Conservation (phyloP, 768 basidiomycete genomes). For the Nidularia pulvinata region DNA sequence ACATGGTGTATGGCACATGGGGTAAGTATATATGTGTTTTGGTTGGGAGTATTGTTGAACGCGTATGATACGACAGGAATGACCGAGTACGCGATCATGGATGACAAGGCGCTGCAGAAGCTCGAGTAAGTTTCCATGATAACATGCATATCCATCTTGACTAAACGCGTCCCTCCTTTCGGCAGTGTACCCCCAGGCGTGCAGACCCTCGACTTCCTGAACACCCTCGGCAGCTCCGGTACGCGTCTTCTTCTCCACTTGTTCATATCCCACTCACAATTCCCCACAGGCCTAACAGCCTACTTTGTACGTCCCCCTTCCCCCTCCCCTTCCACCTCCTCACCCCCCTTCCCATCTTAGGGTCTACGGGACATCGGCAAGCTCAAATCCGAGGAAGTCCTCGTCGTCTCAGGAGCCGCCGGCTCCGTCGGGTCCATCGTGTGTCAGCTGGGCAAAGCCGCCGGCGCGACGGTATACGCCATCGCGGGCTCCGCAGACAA, state of each 20-base stretch:
- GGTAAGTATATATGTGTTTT: conserved; percentile 42
- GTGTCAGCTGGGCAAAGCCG: conserved; percentile 82
- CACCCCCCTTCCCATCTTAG: conserved; percentile 29
- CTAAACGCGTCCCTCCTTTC: no score
- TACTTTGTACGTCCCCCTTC: conserved; percentile 65
- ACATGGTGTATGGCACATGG: conserved; percentile 60
- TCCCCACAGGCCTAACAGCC: conserved; percentile 71
- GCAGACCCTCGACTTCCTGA: conserved; percentile 75
- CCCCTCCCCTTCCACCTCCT: background rate
- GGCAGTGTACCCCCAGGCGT: conserved; percentile 58
- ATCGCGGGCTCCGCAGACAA: conserved; percentile 88
- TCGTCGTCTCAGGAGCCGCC: conserved; percentile 89
- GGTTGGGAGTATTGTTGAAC: background rate
- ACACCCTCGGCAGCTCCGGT: conserved; percentile 78
- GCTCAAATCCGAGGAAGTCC: conserved; percentile 81
- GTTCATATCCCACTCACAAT: background rate
- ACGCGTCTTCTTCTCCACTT: conserved; percentile 12
- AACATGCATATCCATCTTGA: no score
- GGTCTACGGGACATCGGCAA: conserved; percentile 82
- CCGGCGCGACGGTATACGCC: conserved; percentile 82
- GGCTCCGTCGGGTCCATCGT: conserved; percentile 86
- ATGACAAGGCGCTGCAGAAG: conserved; percentile 49
- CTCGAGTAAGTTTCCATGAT: conserved; percentile 45
- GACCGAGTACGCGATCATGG: conserved; percentile 71
- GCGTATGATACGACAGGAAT: conserved; percentile 47